Base-by-base conservation (phyloP, 768 basidiomycete genomes). In the Serendipita sp. region DNA sequence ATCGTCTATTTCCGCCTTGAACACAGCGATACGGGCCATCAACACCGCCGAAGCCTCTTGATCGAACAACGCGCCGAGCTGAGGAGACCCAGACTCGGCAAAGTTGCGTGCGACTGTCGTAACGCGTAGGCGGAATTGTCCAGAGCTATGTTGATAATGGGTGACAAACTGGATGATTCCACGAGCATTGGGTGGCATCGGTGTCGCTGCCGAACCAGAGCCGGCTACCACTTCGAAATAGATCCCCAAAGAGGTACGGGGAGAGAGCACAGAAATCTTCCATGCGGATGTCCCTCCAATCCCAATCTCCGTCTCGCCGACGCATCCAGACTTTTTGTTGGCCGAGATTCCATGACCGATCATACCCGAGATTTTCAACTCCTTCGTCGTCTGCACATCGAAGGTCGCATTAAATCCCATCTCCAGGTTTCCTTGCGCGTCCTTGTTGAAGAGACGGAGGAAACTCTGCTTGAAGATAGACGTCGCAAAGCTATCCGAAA, bases 351-450 rank as follows among this genome's bases (percentile, higher is more conserved):
- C 94, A 70, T 98, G 95, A 2, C 94, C 94, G 67, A 98, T 99
- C 50, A 99, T 81, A 30, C 96, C 96, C 9, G 96, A 98, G 4
- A 99, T 92, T 72, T 94, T 97, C 66, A 99, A 81, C 71, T 99
- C 96, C 77, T 98, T 99, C 31, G 96, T 98, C 0, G 95, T 96
- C 90, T 97, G 67, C 26, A 22, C 45, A 33, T 58, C 96, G 67
- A 99, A 95, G 0, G 93, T 98, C 9, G 93, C 96, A 68, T 98
- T 99, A 77, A 98, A 98, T 62, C 95, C 96, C 94, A 98, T 97
- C 69, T 88, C 83, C 28, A 98, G 78, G 66, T 88, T 80, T 1
- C 94, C 95, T 65, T 95, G 83, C 17, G 88, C 90, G 67, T 95
- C 95, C 72, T 96, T 97, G 70, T 79, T 83, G 73, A 99, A 92